Base-by-base conservation (phyloP, 148 eudicot genomes). In the Silene latifolia region DNA sequence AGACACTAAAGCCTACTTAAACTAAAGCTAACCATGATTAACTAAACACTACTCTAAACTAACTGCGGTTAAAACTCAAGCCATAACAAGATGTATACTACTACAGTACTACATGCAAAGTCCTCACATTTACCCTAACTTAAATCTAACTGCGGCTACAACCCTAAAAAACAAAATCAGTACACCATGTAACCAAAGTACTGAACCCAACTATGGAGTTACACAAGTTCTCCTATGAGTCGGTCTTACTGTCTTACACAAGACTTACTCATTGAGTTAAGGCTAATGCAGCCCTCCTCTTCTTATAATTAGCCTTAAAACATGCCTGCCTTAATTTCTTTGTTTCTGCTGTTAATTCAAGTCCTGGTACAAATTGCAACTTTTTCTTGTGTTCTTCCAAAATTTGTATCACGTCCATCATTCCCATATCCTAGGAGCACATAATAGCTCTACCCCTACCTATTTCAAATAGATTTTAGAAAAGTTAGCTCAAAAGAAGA, bases 271-370 rank as follows among this genome's bases (percentile, higher is more conserved):
- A 32, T 32, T 4, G 46, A 9, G 15, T 42, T 69, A 69, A 58
- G 25, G 46, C 58, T 24, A 15, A 18, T 11, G 27, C 53, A 18
- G 64, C 74, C 59, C 74, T 69, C 18, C 74, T 76, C 57, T 61
- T 76, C 79, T 76, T 76, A 47, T 60, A 76, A 39, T 69, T 69
- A 9, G 79, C 74, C 69, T 76, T 76, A 12, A 76, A 76, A 29
- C 73, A 76, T 9, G 67, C 59, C 48, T 76, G 79, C 61, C 79
- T 76, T 17, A 76, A 20, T 21, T 48, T 76, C 25, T 76, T 76
- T 5, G 74, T 76, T 25, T 60, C 73, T 5, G 25, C 32, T 0
- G 25, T n/a, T 7, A 76, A 61, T 11, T 76, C 74, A 9, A 76
- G 66, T 5, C 69, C 68, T 1, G 73, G 74, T 27, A 69, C 13